Evolutionary conservation across 2,329 filamentous ascomycete genomes (phyloP), one percentile per base, ranked within the genome.

Genomic region (Chalaropsis ovoidea): DNA sequence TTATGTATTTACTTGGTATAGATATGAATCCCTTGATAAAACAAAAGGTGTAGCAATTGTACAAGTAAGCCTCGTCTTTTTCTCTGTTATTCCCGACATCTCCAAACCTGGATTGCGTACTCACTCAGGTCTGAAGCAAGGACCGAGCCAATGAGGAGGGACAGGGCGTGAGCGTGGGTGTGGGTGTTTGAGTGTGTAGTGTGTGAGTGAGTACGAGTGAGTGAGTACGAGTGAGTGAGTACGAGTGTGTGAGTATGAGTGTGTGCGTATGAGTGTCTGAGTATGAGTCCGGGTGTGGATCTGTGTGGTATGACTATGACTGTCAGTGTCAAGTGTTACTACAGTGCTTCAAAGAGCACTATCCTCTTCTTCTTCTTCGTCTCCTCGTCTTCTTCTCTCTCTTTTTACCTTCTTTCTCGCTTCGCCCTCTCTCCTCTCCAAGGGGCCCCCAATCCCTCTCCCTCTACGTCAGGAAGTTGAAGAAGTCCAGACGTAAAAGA

Each of bases 401-500:
- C 35, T 27, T 43, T 43, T 43, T 61, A 5, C n/a, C 13, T 45
- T 61, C n/a, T 43, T 45, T 24, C 39, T 61, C 42, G 39, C 60
- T 61, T 42, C 27, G 52, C 24, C 52, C 27, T 31, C 27, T 49
- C 45, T 49, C 22, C 45, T 62, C 24, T 45, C 27, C 61, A 62
- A 31, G 41, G 41, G 19, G 35, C 11, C 45, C 22, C 45, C 58
- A 61, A 27, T 45, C 41, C 61, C 42, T 43, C 60, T 45, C 41
- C 61, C 42, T 43, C 60, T 24, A 27, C 2, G 61, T 45, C 61
- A 62, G 43, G 42, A 62, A 45, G 27, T 47, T 62, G 41, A 24
- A 10, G n/a, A n/a, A n/a, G 31, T 47, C 41, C 35, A 45, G 41
- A 49, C 31, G 8, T 8, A 35, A 47, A 60, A 60, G n/a, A 39